phyloP scores from a whole-genome alignment of 2,329 filamentous ascomycete genomes.

The Reticulascus tulasneorum region DNA sequence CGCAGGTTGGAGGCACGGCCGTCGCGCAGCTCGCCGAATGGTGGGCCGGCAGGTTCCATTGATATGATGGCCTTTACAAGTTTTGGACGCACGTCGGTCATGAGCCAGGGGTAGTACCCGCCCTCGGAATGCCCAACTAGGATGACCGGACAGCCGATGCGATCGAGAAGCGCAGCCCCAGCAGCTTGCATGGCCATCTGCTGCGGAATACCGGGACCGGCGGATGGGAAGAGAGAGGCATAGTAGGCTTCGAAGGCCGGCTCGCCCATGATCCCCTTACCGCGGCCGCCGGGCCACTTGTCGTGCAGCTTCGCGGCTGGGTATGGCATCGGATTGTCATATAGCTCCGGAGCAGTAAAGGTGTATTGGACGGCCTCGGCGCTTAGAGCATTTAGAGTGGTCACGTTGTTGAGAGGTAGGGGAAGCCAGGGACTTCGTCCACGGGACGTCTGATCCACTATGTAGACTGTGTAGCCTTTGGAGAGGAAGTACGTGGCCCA shows the following conservation, averaged over 20 bases:
- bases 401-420: constrained; percentile 19
- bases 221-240: constrained; percentile 33
- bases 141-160: constrained; percentile 35
- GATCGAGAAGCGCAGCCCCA: constrained; percentile 37
- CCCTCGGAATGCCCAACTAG: constrained; percentile 44
- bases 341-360: constrained; percentile 31
- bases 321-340: constrained; percentile 33
- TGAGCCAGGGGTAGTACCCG: constrained; percentile 35
- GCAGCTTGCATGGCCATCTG: constrained; percentile 33
- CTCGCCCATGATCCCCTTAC: constrained; percentile 33
- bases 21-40: constrained; percentile 38
- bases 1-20: constrained; percentile 26
- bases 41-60: constrained; percentile 44
- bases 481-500: constrained; percentile 45
- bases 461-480: constrained; percentile 42
- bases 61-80: constrained; percentile 37
- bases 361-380: constrained; percentile 30
- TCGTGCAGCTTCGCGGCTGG: constrained; percentile 35
- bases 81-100: constrained; percentile 35
- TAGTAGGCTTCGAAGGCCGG: constrained; percentile 37
- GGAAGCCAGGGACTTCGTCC: constrained; percentile 40
- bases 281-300: constrained; percentile 41
- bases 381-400: constrained; percentile 20
- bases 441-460: constrained; percentile 41
- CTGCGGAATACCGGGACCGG: constrained; percentile 26